These are phyloP conservation scores for Lachancea meyersii DNA, from an alignment of 805 yeast genomes.

Conservation along the genomic window DNA sequence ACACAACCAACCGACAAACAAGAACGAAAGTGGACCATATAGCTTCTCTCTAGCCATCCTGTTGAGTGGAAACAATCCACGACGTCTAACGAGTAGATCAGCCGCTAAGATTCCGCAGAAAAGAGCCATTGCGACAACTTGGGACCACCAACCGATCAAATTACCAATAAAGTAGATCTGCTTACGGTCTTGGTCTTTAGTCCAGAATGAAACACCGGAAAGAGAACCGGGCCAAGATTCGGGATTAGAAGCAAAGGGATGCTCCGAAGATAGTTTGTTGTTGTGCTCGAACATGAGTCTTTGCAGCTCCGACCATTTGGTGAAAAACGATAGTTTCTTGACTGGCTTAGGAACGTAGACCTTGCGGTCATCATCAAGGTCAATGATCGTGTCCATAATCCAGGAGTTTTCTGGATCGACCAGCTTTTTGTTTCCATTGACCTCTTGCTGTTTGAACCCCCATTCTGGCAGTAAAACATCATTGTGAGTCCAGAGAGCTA, in stretches of 20 bases:
- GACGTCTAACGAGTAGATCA: conserved; percentile 72
- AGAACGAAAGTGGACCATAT: conserved; percentile 74
- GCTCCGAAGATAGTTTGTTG: conserved; percentile 77
- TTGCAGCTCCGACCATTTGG: conserved; percentile 88
- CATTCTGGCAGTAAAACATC: conserved; percentile 86
- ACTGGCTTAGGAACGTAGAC: conserved; percentile 59
- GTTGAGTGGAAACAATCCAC: conserved; percentile 54
- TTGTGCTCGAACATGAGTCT: conserved; percentile 85
- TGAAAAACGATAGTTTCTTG: conserved; percentile 62
- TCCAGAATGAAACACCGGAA: conserved; percentile 96
- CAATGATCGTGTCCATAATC: conserved; percentile 65
- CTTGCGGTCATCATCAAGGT: conserved; percentile 57
- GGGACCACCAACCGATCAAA: conserved; percentile 84
- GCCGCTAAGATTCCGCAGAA: conserved; percentile 60
- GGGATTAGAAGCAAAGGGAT: conserved; percentile 94
- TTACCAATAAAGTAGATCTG: conserved; percentile 93
- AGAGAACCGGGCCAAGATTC: conserved; percentile 83
- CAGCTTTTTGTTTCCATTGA: conserved; percentile 86
- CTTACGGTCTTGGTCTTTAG: conserved; percentile 51
- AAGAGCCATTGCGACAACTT: conserved; percentile 55
- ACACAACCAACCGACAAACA: conserved; percentile 78
- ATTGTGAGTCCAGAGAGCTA: conserved; percentile 90
- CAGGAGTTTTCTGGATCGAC: conserved; percentile 64
- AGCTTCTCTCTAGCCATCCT: conserved; percentile 62
- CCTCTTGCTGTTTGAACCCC: conserved; percentile 89